Evolutionary conservation across 1,139 yeast genomes (phyloP), one percentile per base, ranked within the genome.

Genomic region (Diutina mesorugosa): DNA sequence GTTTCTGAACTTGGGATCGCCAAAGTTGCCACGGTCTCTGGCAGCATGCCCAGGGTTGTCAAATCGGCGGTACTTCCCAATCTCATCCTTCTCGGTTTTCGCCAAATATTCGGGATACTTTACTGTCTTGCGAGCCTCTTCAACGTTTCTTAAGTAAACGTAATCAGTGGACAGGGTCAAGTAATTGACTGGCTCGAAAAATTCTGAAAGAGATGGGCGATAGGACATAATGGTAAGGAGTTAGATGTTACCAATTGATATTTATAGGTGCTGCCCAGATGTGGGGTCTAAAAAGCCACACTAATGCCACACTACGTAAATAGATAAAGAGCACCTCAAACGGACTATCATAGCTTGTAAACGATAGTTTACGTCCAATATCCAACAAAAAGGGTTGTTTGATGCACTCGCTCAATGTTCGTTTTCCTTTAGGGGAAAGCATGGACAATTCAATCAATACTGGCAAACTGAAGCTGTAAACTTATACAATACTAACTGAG

Each of bases 1-100:
- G 41, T 35, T 30, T n/a, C 9, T 30, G 29, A 30, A 50, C 8
- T 30, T 9, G n/a, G 45, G 18, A 21, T 29, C 28, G 29, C 53
- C 53, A 50, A 50, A 35, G 28, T 50, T n/a, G 5, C 53, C 53
- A 5, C 53, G 45, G 14, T 50, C 53, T 7, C 30, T 50, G 10
- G 30, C 30, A 12, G 26, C 28, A 12, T 29, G 38, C 46, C 63
- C 64, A 1, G 61, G 60, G 56, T 67, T 67, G 45, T 60, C 56
- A 56, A 48, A 29, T 6, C 51, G 51, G n/a, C 38, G 51, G 12
- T 14, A 48, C 51, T 48, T 48, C 9, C 53, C 53, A 18, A 18
- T 30, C 26, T 50, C 45, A n/a, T 50, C 45, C 29, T 50, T 32
- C 28, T 9, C 6, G 5, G 53, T 50, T 12, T 29, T 30, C 9